Base-by-base conservation (phyloP, 2,329 filamentous ascomycete genomes). In the Colletotrichum incanum region DNA sequence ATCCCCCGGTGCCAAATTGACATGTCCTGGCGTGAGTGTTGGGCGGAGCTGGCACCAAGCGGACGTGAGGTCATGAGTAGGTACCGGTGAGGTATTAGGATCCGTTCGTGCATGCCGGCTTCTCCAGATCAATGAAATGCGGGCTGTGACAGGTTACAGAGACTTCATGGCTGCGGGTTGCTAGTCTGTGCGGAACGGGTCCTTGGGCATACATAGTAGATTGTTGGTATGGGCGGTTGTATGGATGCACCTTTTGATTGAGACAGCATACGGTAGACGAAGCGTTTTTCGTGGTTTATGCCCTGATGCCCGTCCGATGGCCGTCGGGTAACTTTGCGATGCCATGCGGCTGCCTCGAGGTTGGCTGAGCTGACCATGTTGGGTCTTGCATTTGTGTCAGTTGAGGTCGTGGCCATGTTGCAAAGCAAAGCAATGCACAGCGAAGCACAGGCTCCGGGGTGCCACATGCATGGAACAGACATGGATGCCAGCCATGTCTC, bases 401-500 rank as follows among this genome's bases (percentile, higher is more conserved):
- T 52, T 31, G 58, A 47, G 56, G 37, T 28, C 49, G 11, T 47
- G 54, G 34, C 50, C 37, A 65, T 60, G 47, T 59, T 43, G 54
- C 45, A 34, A 62, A 41, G 56, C 28, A 45, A 64, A 43, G 61
- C 49, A 55, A 41, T 52, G 26, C 26, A 52, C 3, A 23, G 26
- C 11, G n/a, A 43, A 45, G 61, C 50, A 71, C 55, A 62, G 63
- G 47, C 64, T 61, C 20, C 39, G 18, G 55, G 18, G 54, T 67
- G 67, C 39, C 39, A 62, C 56, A 67, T 62, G 64, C 68, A 49
- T 71, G 37, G 56, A 43, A 61, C 47, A 71, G 56, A 45, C 52
- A 43, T 37, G 52, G 28, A 65, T 37, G 56, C 23, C 52, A 50
- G 23, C 34, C 52, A 45, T 59, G 67, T 55, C 23, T 58, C 37